These are phyloP conservation scores for Tulasnella sp. DNA, from an alignment of 768 basidiomycete genomes.

Conservation along the genomic window DNA sequence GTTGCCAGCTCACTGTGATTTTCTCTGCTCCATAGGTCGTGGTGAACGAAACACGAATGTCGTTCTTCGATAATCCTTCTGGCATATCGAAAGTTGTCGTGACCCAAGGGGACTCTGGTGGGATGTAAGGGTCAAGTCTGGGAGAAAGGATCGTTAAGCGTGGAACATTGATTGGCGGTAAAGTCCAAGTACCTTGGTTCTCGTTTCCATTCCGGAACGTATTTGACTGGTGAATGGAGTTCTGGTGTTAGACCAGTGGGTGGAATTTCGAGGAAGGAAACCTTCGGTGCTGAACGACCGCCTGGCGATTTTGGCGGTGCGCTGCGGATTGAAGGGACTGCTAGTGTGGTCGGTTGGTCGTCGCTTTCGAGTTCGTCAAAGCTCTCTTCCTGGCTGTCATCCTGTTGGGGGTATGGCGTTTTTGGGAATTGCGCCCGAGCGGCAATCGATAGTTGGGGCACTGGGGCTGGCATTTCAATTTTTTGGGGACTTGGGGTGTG, in stretches of 20 bases:
- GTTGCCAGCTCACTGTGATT: conserved; percentile 27
- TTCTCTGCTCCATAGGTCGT: conserved; percentile 18
- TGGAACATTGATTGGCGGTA: neutral
- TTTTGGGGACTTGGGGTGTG: conserved; percentile 7
- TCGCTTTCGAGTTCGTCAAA: conserved; percentile 2
- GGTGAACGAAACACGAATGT: conserved; percentile 23
- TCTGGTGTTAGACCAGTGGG: neutral
- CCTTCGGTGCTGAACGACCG: neutral
- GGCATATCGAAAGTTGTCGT: conserved; percentile 30
- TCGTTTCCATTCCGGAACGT: neutral
- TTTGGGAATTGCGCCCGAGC: neutral
- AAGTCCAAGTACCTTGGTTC: neutral
- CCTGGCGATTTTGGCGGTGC: neutral
- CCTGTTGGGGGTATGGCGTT: conserved; percentile 1
- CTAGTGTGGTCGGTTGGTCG: neutral
- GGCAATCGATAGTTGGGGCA: conserved; percentile 4
- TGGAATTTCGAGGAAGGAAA: conserved; percentile 3
- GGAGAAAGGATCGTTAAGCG: neutral
- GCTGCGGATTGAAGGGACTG: neutral
- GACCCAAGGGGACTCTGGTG: conserved; percentile 7
- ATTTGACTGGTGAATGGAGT: neutral
- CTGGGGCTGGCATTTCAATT: conserved; percentile 1
- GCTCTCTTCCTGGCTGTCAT: conserved; percentile 10
- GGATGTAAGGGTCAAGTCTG: conserved; percentile 19
- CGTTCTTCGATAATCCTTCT: conserved; percentile 21